Evolutionary conservation across 2,329 filamentous ascomycete genomes (phyloP), one percentile per base, ranked within the genome.

Genomic region (Clarireedia homoeocarpa): DNA sequence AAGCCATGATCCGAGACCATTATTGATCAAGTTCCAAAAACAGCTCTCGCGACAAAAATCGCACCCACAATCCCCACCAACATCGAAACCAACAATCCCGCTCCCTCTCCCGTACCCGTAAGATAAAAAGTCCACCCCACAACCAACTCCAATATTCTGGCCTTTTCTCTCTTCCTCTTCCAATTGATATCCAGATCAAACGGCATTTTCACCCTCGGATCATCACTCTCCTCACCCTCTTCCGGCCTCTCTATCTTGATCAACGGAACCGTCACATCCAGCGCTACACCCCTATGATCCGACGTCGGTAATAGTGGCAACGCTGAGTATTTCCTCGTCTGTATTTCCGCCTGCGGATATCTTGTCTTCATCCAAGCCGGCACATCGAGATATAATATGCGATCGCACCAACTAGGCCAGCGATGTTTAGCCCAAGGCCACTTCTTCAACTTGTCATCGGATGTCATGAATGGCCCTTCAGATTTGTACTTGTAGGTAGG

Each of bases 321-420:
- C 15, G 88, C 82, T 15, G 83, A 78, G 70, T 97, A 97, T 24
- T 71, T 74, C 27, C 79, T 72, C 3, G 83, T 75, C 24, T 74
- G 71, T n/a, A 89, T 77, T 6, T 75, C 69, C 38, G 83, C 72
- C 36, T 66, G 64, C 9, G 63, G 64, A 4, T 54, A 60, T 53
- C 48, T 66, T 4, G 69, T 65, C 45, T 71, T 71, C 40, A 76
- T 67, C 78, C 80, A 84, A 23, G 71, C 70, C 20, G 80, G 82
- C 23, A 79, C 72, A 51, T 86, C 81, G 3, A 92, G 75, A 70
- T 84, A 97, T 20, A 97, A 75, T 20, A 97, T 85, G 3, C 94
- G 83, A 71, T 97, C 94, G 66, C 91, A 96, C 94, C 92, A 97
- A 66, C 86, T 85, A 1, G 94, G 91, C 79, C 89, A 95, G 47